Evolutionary conservation across 768 basidiomycete species (phyloP).

Genomic region (Rhodotorula graminis): DNA sequence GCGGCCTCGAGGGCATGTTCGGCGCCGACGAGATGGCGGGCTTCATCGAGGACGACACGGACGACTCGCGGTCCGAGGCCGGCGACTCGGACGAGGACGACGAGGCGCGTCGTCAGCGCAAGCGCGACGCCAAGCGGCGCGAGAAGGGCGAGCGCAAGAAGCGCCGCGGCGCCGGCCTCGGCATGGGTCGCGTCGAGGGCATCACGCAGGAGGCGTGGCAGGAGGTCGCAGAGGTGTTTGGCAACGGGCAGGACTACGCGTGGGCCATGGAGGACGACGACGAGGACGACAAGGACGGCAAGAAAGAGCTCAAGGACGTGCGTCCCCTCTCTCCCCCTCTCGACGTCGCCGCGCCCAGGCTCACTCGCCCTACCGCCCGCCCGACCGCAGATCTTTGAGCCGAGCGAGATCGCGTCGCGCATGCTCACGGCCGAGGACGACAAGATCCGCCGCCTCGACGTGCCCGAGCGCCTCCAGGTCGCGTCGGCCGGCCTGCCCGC

Average conservation of each 20-base stretch:
- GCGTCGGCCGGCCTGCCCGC: constrained; percentile 74
- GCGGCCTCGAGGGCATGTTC: constrained; percentile 60
- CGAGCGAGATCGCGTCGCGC: constrained; percentile 84
- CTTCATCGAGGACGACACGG: constrained; percentile 58
- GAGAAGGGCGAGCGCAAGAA: constrained; percentile 53
- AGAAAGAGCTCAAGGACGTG: constrained; percentile 81
- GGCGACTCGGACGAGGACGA: constrained; percentile 54
- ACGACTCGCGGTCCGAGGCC: constrained; percentile 44
- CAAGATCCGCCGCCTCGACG: constrained; percentile 78
- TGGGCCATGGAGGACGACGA: constrained; percentile 71
- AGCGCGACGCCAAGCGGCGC: constrained; percentile 57
- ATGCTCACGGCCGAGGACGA: constrained; percentile 91
- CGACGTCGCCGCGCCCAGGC: not conserved
- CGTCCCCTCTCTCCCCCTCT: constrained; percentile 41
- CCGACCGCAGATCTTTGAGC: constrained; percentile 79
- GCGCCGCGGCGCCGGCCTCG: constrained; percentile 45
- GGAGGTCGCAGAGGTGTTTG: constrained; percentile 93
- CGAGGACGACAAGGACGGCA: constrained; percentile 71
- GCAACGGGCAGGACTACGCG: constrained; percentile 92
- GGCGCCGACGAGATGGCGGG: constrained; percentile 79
- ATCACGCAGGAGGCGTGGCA: constrained; percentile 62
- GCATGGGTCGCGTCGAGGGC: constrained; percentile 27
- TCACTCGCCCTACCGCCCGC: constrained; percentile 22
- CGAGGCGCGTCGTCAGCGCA: constrained; percentile 63
- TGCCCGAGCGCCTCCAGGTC: constrained; percentile 73